Evolutionary conservation across 2,329 filamentous ascomycete species (phyloP), one percentile per base, ranked within the genome.

Genomic region (Triangularia verruculosa): DNA sequence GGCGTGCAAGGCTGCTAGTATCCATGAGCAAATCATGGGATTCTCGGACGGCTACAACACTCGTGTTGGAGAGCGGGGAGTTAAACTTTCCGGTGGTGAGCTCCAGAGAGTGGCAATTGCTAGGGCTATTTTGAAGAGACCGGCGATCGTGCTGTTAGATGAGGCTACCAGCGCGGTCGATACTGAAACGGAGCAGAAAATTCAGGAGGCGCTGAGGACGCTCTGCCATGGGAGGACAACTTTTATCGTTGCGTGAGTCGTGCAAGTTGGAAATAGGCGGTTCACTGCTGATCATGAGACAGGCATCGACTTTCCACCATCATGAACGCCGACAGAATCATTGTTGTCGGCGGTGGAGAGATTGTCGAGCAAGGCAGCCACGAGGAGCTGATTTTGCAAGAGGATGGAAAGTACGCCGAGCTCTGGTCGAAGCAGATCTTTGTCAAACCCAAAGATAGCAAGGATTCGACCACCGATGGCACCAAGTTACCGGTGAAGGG

Each of bases 121-220:
- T 7, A 85, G 90, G 25, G 89, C 90, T 1, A 83, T 94, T 56
- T 78, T 93, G 67, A 91, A 91, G 74, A 83, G 85, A 64, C 90
- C 91, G 0, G 87, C 91, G 62, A 87, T 93, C 64, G 86, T 94
- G 9, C 82, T 94, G 43, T 82, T 94, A 0, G 91, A 94, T 68
- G 91, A 93, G 74, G 88, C 91, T 1, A 93, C 92, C 3, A 92
- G 89, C 39, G 88, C 90, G 6, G 87, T 94, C 63, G 87, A 92
- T 65, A 88, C 88, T 0, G 85, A 88, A 32, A 89, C 86, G 1
- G 87, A 90, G 73, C 84, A 86, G 61, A 84, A 86, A 68, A 89
- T 89, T 54, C 87, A 89, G 69, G 78, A 83, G 30, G 87, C 87
- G 0, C 81, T 90, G 60, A 78, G 78, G 63, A 79, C 78, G 57